These are phyloP conservation scores for Diophrys appendiculata DNA, from an alignment of 73 alveolate genomes.

Conservation along the genomic window DNA sequence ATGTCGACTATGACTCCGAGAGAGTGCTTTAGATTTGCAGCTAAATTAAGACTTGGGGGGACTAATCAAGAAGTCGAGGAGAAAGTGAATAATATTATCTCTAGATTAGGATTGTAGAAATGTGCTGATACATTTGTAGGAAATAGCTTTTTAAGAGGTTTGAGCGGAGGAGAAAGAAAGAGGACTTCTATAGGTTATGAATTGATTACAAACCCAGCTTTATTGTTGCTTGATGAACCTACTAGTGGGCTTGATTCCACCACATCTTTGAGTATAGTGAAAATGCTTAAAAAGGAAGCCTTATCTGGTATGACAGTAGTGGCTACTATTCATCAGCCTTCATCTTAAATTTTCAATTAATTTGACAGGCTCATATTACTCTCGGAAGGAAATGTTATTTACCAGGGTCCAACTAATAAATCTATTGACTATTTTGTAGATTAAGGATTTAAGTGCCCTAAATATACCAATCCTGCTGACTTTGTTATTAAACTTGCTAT, in stretches of 20 bases:
- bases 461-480: slow-evolving; percentile 81
- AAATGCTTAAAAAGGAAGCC: slow-evolving; percentile 26
- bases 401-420: slow-evolving; percentile 64
- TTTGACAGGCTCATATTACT: slow-evolving; percentile 65
- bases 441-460: slow-evolving; percentile 72
- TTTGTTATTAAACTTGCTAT: slow-evolving; percentile 7
- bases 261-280: slow-evolving; percentile 16
- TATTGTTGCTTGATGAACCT: slow-evolving; percentile 67
- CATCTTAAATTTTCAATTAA: slow-evolving; percentile 47
- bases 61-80: not conserved
- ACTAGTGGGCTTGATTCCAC: slow-evolving; percentile 16
- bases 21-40: slow-evolving; percentile 54
- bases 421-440: slow-evolving; percentile 49
- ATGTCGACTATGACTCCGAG: slow-evolving; percentile 57
- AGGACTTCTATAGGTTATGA: slow-evolving; percentile 66
- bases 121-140: slow-evolving; percentile 65
- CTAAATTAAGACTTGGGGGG: slow-evolving; percentile 38
- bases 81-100: slow-evolving; percentile 26
- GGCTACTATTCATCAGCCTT: slow-evolving; percentile 71
- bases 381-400: slow-evolving; percentile 61
- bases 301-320: slow-evolving; percentile 19
- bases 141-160: slow-evolving; percentile 55
- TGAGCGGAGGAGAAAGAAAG: slow-evolving; percentile 78
- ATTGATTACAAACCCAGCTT: slow-evolving; percentile 53
- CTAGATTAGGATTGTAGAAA: slow-evolving; percentile 30